Conservation (phyloP, 108 stramenopile species). For the Phaeodactylum tricornutum region DNA sequence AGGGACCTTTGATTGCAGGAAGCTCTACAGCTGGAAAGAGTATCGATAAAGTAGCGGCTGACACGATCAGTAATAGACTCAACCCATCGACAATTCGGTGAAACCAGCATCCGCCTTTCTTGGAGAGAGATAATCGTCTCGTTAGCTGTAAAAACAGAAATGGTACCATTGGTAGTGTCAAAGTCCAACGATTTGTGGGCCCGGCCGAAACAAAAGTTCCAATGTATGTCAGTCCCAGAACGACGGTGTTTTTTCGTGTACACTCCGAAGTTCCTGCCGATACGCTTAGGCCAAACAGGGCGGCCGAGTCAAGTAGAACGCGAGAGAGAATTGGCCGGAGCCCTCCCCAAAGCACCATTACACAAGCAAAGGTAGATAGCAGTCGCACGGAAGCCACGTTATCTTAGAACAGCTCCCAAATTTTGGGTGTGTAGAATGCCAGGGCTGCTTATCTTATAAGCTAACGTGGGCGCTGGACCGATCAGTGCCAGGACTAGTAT, state of each 20-base stretch:
- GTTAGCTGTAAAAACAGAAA: slow-evolving; percentile 23
- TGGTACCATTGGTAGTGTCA: slow-evolving; percentile 46
- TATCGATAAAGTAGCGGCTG: slow-evolving; percentile 14
- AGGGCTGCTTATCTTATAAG: too few species aligned
- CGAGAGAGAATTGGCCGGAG: slow-evolving; percentile 19
- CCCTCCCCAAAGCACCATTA: slow-evolving; percentile 14
- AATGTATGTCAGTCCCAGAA: not conserved
- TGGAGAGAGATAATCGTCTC: slow-evolving; percentile 6
- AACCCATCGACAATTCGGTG: slow-evolving; percentile 3
- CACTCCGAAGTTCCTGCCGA: not conserved
- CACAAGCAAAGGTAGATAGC: too few species aligned
- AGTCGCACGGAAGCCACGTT: too few species aligned
- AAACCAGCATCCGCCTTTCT: slow-evolving; percentile 3
- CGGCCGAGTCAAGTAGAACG: slow-evolving; percentile 11
- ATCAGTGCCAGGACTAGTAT: too few species aligned
- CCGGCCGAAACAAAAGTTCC: slow-evolving; percentile 16
- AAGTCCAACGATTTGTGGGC: slow-evolving; percentile 47
- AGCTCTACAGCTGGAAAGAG: slow-evolving; percentile 37
- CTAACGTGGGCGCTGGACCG: too few species aligned
- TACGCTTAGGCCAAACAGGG: slow-evolving; percentile 9
- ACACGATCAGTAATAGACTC: slow-evolving; percentile 13
- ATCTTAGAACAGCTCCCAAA: too few species aligned
- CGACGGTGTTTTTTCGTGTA: not conserved
- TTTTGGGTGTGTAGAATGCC: too few species aligned
- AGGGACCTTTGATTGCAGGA: slow-evolving; percentile 18